A percentile compares a stretch with the other conserved stretches of the same genome.
Evolutionary conservation across 768 basidiomycete species (phyloP).

Genomic region (Rhodosporidiobolus sp.): DNA sequence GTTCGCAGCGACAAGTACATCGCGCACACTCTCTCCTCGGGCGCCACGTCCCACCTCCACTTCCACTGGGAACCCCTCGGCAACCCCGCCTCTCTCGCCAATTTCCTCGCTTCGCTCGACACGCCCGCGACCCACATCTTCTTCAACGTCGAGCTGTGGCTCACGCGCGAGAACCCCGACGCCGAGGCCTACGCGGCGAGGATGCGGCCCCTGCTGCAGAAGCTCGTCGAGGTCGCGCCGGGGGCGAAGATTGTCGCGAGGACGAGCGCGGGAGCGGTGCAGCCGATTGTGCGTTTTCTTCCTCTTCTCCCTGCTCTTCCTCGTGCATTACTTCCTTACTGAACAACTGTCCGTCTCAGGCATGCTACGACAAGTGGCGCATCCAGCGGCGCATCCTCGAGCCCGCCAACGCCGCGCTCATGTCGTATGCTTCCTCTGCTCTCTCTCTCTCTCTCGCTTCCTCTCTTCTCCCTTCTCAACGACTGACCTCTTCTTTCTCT

Average conservation of each 20-base stretch:
- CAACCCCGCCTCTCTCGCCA: not conserved
- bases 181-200: not conserved
- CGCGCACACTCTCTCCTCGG: not conserved
- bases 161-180: slow-evolving; percentile 3
- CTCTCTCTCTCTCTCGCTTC: no score
- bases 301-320: not conserved
- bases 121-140: slow-evolving; percentile 15
- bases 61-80: slow-evolving; percentile 16
- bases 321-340: not conserved
- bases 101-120: not conserved
- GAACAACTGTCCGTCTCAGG: not conserved
- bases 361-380: slow-evolving; percentile 6
- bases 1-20: slow-evolving; percentile 12
- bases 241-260: slow-evolving; percentile 8
- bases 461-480: no score
- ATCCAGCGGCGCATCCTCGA: slow-evolving; percentile 8
- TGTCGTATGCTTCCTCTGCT: not conserved
- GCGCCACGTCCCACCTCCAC: not conserved
- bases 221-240: no score
- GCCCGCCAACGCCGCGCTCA: slow-evolving; percentile 5
- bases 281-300: slow-evolving; percentile 4
- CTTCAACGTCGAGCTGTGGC: slow-evolving; percentile 7
- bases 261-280: slow-evolving; percentile 9
- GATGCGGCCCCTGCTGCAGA: not conserved
- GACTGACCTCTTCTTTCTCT: not conserved